These are phyloP conservation scores for Didymella arachidicola DNA, from an alignment of 2,329 filamentous ascomycete genomes.

Conservation along the genomic window DNA sequence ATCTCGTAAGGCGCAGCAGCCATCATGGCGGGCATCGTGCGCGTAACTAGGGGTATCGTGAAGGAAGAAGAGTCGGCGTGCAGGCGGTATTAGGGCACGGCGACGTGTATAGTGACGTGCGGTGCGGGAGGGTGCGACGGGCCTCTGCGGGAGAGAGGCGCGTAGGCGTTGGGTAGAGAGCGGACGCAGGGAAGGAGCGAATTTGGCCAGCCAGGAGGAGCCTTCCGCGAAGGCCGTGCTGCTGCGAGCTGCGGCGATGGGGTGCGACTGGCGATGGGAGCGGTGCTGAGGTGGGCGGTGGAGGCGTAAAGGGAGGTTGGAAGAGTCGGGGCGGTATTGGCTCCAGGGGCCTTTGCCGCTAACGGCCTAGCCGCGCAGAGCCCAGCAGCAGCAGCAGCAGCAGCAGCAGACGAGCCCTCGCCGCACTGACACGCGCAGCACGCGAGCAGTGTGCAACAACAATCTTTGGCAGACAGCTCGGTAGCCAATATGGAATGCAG, in stretches of 20 bases:
- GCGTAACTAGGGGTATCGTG: conserved; percentile 26
- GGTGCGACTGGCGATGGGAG: conserved; percentile 35
- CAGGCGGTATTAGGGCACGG: conserved; percentile 36
- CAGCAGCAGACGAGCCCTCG: background rate
- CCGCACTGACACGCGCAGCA: conserved; percentile 6
- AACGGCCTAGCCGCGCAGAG: conserved; percentile 10
- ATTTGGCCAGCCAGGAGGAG: conserved; percentile 40
- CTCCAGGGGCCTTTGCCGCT: conserved; percentile 16
- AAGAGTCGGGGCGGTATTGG: conserved; percentile 24
- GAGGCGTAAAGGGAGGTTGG: conserved; percentile 31
- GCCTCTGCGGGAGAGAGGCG: conserved; percentile 34
- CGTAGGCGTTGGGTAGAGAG: conserved; percentile 28
- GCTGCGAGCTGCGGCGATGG: conserved; percentile 39
- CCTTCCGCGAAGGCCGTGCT: conserved; percentile 40
- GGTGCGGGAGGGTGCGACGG: conserved; percentile 43
- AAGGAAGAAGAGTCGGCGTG: conserved; percentile 24
- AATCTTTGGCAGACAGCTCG: background rate
- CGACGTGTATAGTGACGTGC: conserved; percentile 26
- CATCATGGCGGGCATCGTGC: conserved; percentile 56
- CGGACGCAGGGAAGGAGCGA: conserved; percentile 45
- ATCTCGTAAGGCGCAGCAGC: conserved; percentile 70
- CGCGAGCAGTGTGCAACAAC: background rate
- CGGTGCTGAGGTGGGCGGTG: conserved; percentile 29
- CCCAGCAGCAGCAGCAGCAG: background rate
- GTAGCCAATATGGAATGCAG: background rate